Conservation (phyloP, 345 rosid genomes). For the Fremontodendron californicum region DNA sequence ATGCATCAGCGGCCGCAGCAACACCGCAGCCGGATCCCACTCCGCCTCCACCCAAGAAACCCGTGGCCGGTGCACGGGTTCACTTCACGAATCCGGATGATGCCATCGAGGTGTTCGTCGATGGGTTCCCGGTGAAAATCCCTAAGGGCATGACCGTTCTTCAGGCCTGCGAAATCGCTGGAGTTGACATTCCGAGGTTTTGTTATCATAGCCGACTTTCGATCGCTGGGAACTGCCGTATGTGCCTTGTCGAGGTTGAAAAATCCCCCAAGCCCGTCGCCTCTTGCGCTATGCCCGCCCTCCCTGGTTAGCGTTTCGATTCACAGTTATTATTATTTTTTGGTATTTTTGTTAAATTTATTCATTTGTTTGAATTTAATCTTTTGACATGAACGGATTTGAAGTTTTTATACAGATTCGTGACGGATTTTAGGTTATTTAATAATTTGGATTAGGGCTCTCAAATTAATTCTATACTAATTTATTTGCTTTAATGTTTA, state of each 20-base stretch:
- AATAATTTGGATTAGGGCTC: background rate
- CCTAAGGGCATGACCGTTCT: conserved; percentile 96
- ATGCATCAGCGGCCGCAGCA: conserved; percentile 45
- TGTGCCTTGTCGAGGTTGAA: conserved; percentile 99
- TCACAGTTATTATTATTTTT: too few relatives aligned
- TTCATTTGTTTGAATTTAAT: background rate
- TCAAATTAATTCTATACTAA: background rate
- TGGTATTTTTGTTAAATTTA: background rate
- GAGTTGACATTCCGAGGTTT: conserved; percentile 96
- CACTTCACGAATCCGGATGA: conserved; percentile 84
- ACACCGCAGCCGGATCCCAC: conserved; percentile 43
- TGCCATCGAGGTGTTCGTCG: conserved; percentile 96
- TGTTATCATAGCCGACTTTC: conserved; percentile 92
- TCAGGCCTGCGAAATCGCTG: conserved; percentile 97
- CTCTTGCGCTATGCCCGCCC: conserved; percentile 99
- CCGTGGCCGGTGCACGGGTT: conserved; percentile 81
- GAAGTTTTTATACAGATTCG: background rate
- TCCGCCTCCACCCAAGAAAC: conserved; percentile 51
- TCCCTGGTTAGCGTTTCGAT: conserved; percentile 60
- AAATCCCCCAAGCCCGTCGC: conserved; percentile 99
- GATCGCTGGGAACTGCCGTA: conserved; percentile 95
- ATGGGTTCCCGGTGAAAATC: conserved; percentile 85
- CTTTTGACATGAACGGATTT: background rate
- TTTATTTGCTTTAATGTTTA: background rate
- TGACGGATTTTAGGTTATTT: background rate